Percentiles rank a stretch among this genome's conserved stretches.
Conservation (phyloP, 1,284 basidiomycete genomes). For the Cryptococcus sp. region DNA sequence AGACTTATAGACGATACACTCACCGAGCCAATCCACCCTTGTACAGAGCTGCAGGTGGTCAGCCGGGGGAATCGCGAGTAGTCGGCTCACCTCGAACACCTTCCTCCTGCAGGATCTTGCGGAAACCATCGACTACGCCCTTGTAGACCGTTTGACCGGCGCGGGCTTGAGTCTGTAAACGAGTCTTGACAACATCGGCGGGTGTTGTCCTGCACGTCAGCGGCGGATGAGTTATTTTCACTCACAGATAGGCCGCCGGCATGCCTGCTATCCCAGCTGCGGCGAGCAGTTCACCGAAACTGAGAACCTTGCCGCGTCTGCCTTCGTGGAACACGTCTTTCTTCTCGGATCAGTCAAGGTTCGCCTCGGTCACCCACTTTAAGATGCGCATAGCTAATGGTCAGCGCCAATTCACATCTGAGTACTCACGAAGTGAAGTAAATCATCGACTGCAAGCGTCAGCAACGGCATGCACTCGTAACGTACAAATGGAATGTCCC, state of each 20-base stretch:
- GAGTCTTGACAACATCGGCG: conserved; percentile 94
- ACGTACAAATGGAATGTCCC: conserved; percentile 80
- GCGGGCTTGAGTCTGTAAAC: conserved; percentile 91
- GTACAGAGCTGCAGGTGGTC: conserved; percentile 68
- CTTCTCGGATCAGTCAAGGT: conserved; percentile 56
- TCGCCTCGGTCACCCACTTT: conserved; percentile 35
- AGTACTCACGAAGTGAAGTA: conserved; percentile 55
- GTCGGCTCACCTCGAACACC: conserved; percentile 42
- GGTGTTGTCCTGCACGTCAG: conserved; percentile 36
- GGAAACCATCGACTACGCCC: conserved; percentile 84
- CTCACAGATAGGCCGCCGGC: conserved; percentile 62
- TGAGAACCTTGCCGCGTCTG: conserved; percentile 88
- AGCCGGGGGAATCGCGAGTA: conserved; percentile 79
- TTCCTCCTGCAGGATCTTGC: conserved; percentile 73
- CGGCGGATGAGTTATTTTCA: neutral
- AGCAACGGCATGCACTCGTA: conserved; percentile 21
- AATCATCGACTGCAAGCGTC: conserved; percentile 50
- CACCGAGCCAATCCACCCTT: conserved; percentile 92
- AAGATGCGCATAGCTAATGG: conserved; percentile 47
- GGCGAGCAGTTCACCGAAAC: conserved; percentile 84
- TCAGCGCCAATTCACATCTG: neutral
- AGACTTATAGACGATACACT: conserved; percentile 52
- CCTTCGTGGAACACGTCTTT: conserved; percentile 94
- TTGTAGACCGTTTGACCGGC: conserved; percentile 92
- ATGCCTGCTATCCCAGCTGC: conserved; percentile 67